These are phyloP conservation scores for Cairneyella variabilis DNA, from an alignment of 495 filamentous ascomycete genomes.

Conservation along the genomic window DNA sequence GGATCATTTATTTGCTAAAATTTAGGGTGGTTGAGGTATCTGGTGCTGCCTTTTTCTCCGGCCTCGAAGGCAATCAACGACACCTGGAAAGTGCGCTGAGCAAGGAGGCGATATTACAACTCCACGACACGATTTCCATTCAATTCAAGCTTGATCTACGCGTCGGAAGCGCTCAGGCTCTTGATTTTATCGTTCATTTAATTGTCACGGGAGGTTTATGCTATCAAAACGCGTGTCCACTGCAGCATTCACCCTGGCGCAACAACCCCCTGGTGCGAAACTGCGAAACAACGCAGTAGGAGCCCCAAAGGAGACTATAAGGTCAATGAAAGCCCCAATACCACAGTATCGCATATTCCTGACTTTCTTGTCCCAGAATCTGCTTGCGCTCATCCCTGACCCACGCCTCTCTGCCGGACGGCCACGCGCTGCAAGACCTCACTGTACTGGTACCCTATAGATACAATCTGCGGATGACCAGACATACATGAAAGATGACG, in stretches of 20 bases:
- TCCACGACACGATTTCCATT: constrained; percentile 19
- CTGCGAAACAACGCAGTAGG: background rate
- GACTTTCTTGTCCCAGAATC: too few relatives aligned
- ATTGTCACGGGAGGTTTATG: constrained; percentile 17
- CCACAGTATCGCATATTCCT: too few relatives aligned
- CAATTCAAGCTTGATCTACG: constrained; percentile 25
- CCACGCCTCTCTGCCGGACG: background rate
- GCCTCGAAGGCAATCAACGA: constrained; percentile 14
- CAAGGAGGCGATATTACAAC: constrained; percentile 22
- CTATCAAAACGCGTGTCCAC: constrained; percentile 18
- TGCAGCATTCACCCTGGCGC: constrained; percentile 1
- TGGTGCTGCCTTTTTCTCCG: too few relatives aligned
- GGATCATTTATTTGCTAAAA: too few relatives aligned
- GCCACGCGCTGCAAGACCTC: background rate
- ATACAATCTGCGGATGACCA: constrained; percentile 20
- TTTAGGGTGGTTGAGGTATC: too few relatives aligned
- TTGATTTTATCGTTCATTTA: constrained; percentile 10
- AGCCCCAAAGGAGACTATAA: too few relatives aligned
- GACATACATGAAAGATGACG: constrained; percentile 22
- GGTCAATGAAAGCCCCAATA: too few relatives aligned
- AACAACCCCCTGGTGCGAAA: background rate
- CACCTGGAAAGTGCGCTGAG: constrained; percentile 12
- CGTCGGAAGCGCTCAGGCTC: constrained; percentile 21
- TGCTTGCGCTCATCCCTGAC: constrained; percentile 3
- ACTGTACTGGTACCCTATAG: background rate